Conservation (phyloP, 345 rosid species). For the Laguncularia racemosa region DNA sequence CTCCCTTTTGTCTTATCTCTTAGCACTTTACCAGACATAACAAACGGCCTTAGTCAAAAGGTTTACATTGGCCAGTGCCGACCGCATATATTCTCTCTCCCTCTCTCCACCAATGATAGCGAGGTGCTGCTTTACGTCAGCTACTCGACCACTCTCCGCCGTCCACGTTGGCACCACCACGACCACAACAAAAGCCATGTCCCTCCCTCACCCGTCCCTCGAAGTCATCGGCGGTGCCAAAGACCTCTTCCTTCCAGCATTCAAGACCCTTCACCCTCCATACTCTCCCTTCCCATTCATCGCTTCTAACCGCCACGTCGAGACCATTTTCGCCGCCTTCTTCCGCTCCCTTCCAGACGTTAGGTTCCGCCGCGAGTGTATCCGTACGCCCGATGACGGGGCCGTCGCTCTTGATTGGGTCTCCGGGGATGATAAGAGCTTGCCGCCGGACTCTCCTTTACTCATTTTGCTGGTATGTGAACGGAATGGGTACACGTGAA, state of each 20-base stretch:
- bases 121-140: too few species aligned
- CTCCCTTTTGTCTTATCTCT: too few species aligned
- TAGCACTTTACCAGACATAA: too few species aligned
- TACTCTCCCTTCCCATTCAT: slow-evolving; percentile 51
- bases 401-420: slow-evolving; percentile 62
- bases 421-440: slow-evolving; percentile 36
- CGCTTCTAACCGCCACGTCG: slow-evolving; percentile 49
- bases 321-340: slow-evolving; percentile 58
- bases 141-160: slow-evolving; percentile 21
- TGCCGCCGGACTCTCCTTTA: slow-evolving; percentile 54
- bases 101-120: slow-evolving; percentile 4
- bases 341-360: slow-evolving; percentile 34
- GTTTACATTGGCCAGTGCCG: not conserved
- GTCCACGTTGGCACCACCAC: slow-evolving; percentile 14
- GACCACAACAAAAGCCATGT: slow-evolving; percentile 22
- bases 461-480: slow-evolving; percentile 65
- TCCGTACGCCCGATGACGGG: slow-evolving; percentile 45
- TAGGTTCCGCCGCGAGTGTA: slow-evolving; percentile 43
- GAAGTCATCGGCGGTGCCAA: slow-evolving; percentile 66
- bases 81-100: not conserved
- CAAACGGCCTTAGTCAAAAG: too few species aligned
- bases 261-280: slow-evolving; percentile 35
- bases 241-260: slow-evolving; percentile 47
- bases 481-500: too few species aligned
- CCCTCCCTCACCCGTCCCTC: slow-evolving; percentile 46